Evolutionary conservation across 1,139 yeast genomes (phyloP).

Genomic region (Diutina ranongensis): DNA sequence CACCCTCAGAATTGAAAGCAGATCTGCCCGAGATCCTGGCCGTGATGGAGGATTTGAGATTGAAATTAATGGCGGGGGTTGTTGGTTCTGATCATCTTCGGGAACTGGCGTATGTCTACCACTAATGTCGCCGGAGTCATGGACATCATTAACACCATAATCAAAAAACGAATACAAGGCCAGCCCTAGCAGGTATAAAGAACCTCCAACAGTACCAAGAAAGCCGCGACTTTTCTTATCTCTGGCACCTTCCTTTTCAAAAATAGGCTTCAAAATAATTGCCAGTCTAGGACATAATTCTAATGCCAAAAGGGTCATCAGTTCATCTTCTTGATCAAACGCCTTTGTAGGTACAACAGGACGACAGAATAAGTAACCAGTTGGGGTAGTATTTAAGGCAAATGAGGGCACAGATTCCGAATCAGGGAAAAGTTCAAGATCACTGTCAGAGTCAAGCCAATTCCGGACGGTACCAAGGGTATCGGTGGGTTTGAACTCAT

Average conservation of each 20-base stretch:
- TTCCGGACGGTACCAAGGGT: slow-evolving; percentile 3
- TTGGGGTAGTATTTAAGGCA: not conserved
- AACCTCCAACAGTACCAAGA: not conserved
- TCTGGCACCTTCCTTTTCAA: not conserved
- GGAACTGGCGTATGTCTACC: not conserved
- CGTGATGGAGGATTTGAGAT: not conserved
- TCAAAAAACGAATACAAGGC: slow-evolving; percentile 3
- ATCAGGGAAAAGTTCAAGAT: not conserved
- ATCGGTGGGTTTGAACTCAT: not conserved
- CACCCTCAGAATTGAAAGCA: not conserved
- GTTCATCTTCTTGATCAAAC: not conserved
- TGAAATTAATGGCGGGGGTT: not conserved
- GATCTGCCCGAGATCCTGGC: not conserved
- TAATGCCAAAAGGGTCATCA: not conserved
- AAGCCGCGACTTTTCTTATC: not conserved
- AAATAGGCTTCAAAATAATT: not conserved
- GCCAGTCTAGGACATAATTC: slow-evolving; percentile 5
- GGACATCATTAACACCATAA: not conserved
- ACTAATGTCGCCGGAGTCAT: not conserved
- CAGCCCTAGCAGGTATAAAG: not conserved
- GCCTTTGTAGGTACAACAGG: not conserved
- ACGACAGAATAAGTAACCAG: slow-evolving; percentile 1
- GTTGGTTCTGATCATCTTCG: not conserved
- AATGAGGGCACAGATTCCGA: slow-evolving; percentile 1
- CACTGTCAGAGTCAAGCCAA: not conserved